Conservation (phyloP, 805 yeast genomes). For the Metschnikowia dekortorum region DNA sequence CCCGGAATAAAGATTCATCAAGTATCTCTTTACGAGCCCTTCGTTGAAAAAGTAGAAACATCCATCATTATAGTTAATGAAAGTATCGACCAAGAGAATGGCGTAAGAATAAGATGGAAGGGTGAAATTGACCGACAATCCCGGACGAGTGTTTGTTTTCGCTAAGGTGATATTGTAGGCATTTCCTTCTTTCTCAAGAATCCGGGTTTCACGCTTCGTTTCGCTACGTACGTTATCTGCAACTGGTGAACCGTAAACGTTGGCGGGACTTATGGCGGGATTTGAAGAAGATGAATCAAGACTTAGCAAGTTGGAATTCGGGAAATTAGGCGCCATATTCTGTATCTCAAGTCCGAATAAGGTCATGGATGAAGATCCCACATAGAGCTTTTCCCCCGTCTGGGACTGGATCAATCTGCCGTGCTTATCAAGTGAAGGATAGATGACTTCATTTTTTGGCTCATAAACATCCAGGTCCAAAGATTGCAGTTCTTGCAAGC, state of each 20-base stretch:
- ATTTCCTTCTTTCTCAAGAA: slow-evolving; percentile 69
- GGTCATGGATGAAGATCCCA: slow-evolving; percentile 82
- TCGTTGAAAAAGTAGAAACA: slow-evolving; percentile 83
- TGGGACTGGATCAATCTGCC: slow-evolving; percentile 70
- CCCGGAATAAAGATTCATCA: slow-evolving; percentile 61
- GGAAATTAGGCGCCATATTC: slow-evolving; percentile 47
- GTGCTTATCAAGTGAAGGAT: slow-evolving; percentile 66
- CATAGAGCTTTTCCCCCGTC: slow-evolving; percentile 71
- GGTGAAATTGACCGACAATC: slow-evolving; percentile 64
- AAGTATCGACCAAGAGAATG: slow-evolving; percentile 67
- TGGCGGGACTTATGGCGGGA: slow-evolving; percentile 10
- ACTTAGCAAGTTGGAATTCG: slow-evolving; percentile 15
- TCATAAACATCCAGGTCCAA: neutral
- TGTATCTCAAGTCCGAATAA: slow-evolving; percentile 74
- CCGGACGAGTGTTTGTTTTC: slow-evolving; percentile 63
- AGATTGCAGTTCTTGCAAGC: slow-evolving; percentile 4
- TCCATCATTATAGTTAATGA: slow-evolving; percentile 75
- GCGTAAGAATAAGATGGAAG: slow-evolving; percentile 77
- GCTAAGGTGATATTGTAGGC: slow-evolving; percentile 69
- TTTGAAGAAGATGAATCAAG: slow-evolving; percentile 14
- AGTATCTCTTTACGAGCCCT: slow-evolving; percentile 65
- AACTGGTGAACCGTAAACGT: slow-evolving; percentile 9
- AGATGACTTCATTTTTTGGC: slow-evolving; percentile 47
- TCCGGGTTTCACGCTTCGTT: slow-evolving; percentile 46
- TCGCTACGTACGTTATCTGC: slow-evolving; percentile 9